Base-by-base conservation (phyloP, 2,329 filamentous ascomycete species). In the Monilinia fructicola region DNA sequence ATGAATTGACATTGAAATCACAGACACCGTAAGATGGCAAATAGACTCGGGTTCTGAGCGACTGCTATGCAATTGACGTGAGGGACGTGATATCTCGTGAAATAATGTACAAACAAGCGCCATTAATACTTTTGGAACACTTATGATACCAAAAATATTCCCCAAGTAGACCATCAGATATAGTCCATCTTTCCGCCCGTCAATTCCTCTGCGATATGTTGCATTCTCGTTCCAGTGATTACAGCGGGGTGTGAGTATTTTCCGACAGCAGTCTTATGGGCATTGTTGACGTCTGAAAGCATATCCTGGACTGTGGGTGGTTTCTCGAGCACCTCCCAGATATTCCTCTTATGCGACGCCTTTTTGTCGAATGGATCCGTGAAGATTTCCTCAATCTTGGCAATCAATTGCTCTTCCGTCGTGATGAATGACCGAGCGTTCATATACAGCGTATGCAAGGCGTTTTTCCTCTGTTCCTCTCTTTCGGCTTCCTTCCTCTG, bases 341-440 rank as follows among this genome's bases (percentile, higher is more conserved):
- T 74, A 67, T 74, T 76, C 23, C 68, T 70, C 38, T 63, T 61
- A 4, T 50, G 9, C 18, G 56, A 52, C 23, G 35, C 9, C 7
- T 64, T 42, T 1, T 42, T 50, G 23, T 67, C 54, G 42, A 54
- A 54, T 38, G 70, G 72, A 11, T 71, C 69, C 11, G 87, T 86
- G 79, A 97, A 99, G n/a, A 89, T 83, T 69, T 83, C 80, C 28
- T 96, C 90, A 66, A 97, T 88, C 71, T 87, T 85, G 21, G 82
- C 81, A 72, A 90, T 85, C 44, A 99, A 84, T 77, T 96, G 89
- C 61, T 84, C 80, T 77, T 96, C 93, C 31, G 85, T 88, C 23
- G 92, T 88, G 76, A 99, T 97, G 79, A 98, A 99, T 50, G 86
- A 82, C 35, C 90, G 86, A 6, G 95, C 93, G 73, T 93, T 90